Evolutionary conservation across 805 yeast genomes (phyloP), one percentile per base, ranked within the genome.

Genomic region (Spencermartinsiella europaea): DNA sequence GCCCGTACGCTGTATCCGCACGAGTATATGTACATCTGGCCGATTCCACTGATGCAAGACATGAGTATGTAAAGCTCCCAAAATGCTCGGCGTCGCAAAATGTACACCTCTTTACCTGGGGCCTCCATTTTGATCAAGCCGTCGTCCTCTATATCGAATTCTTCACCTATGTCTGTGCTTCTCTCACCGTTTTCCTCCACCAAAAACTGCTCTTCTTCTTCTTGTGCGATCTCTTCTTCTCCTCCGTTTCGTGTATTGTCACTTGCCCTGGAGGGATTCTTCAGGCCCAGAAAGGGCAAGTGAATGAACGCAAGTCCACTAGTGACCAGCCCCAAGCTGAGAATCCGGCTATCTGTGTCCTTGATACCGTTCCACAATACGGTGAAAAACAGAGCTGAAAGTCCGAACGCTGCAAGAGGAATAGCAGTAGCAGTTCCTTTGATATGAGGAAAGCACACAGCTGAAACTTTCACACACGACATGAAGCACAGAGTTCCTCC

Each of bases 351-450:
- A 4, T 38, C 51, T 4, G 61, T 57, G 33, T 56, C 46, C 72
- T 67, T 2, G 74, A 70, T 1, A 54, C 65, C 25, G 72, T 57
- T n/a, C 31, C 31, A 25, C 75, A 65, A 73, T 45, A 80, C 56
- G 1, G 89, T 81, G 61, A 76, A 83, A 41, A 81, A 72, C 54
- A 83, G 72, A 1, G 91, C 93, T 59, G 85, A 78, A 14, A 83
- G 71, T 0, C 95, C 95, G 61, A 81, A 83, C 38, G 83, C 75
- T 1, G 90, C 81, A 61, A 84, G 72, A 2, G 91, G 89, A 38
- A 84, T 69, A 0, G 88, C 77, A 0, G 93, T 81, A 2, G 93
- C 90, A 5, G 83, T 70, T 2, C 93, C 95, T 46, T 85, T 64
- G 35, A 75, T 67, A 37, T 75, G 70, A 0, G 93, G 90, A 59